Conservation (phyloP, 345 rosid genomes). For the Sonneratia caseolaris region DNA sequence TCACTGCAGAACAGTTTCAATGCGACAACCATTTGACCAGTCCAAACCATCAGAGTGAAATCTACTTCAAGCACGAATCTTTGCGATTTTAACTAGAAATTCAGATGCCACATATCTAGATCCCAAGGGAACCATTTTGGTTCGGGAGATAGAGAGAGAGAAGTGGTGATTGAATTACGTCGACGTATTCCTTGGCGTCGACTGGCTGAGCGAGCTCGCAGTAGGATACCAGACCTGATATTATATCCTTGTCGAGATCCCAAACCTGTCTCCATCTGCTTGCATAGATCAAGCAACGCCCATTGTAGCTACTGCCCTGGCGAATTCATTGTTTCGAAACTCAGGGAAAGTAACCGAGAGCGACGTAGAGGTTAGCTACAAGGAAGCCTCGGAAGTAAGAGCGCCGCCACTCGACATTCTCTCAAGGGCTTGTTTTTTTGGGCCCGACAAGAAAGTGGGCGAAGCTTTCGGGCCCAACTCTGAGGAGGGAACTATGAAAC, state of each 20-base stretch:
- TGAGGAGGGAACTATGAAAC: neutral
- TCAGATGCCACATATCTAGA: neutral
- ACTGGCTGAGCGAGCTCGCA: constrained; percentile 85
- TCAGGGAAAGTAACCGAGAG: too few relatives aligned
- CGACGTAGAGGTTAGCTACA: too few relatives aligned
- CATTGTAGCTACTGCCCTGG: constrained; percentile 73
- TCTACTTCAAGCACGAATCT: neutral
- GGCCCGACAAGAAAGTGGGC: neutral
- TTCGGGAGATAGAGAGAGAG: neutral
- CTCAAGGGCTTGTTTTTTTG: too few relatives aligned
- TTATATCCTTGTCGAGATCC: constrained; percentile 55
- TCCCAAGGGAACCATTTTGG: neutral
- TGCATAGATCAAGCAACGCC: constrained; percentile 62
- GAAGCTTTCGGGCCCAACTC: neutral
- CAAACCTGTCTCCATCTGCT: constrained; percentile 48
- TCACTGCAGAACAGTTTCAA: too few relatives aligned
- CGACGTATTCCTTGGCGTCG: constrained; percentile 93
- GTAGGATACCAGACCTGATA: constrained; percentile 82
- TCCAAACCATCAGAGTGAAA: neutral
- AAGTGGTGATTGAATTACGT: constrained; percentile 32
- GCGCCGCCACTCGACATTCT: neutral
- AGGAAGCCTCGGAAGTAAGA: too few relatives aligned
- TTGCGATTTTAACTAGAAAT: neutral
- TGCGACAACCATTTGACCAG: neutral
- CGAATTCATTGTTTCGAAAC: constrained; percentile 20